A percentile compares a stretch with the other conserved stretches of the same genome.
phyloP scores from a whole-genome alignment of 73 alveolate species.

The Paramecium biaurelia region DNA sequence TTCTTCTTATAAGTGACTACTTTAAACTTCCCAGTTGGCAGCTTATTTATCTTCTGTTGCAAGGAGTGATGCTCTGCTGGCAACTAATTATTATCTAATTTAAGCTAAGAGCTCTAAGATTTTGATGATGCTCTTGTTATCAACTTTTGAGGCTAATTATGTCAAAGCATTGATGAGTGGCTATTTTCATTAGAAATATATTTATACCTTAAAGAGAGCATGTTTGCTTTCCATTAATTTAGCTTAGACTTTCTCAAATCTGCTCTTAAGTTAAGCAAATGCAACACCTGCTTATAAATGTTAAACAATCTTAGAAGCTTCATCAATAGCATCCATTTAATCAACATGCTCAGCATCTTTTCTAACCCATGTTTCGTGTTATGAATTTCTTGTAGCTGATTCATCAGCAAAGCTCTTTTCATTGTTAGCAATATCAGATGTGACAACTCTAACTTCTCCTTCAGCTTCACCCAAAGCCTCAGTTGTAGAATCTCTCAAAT shows the following conservation, averaged over 20 bases:
- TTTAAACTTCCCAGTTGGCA: conserved; percentile 26
- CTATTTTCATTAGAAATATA: not conserved
- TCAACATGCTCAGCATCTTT: conserved; percentile 46
- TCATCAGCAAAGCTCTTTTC: conserved; percentile 38
- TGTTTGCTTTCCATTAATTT: conserved; percentile 26
- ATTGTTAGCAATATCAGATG: conserved; percentile 44
- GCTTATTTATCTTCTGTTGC: conserved; percentile 52
- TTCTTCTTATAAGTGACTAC: conserved; percentile 29
- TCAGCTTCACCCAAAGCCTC: conserved; percentile 53
- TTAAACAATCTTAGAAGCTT: conserved; percentile 43
- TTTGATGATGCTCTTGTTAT: conserved; percentile 17
- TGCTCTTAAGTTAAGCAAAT: conserved; percentile 33
- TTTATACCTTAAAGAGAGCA: not conserved
- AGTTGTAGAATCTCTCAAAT: conserved; percentile 19
- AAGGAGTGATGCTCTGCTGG: conserved; percentile 46
- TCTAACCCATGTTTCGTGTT: conserved; percentile 40
- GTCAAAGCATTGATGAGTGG: conserved; percentile 45
- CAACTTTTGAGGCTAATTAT: conserved; percentile 39
- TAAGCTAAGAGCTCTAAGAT: conserved; percentile 33
- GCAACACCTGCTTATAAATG: conserved; percentile 56
- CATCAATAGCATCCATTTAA: conserved; percentile 47
- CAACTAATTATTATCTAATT: conserved; percentile 48
- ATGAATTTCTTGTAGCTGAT: not conserved
- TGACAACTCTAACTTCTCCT: conserved; percentile 21
- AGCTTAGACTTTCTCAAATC: conserved; percentile 47